These are phyloP conservation scores for Lindgomyces ingoldianus DNA, from an alignment of 495 filamentous ascomycete species.

Conservation along the genomic window DNA sequence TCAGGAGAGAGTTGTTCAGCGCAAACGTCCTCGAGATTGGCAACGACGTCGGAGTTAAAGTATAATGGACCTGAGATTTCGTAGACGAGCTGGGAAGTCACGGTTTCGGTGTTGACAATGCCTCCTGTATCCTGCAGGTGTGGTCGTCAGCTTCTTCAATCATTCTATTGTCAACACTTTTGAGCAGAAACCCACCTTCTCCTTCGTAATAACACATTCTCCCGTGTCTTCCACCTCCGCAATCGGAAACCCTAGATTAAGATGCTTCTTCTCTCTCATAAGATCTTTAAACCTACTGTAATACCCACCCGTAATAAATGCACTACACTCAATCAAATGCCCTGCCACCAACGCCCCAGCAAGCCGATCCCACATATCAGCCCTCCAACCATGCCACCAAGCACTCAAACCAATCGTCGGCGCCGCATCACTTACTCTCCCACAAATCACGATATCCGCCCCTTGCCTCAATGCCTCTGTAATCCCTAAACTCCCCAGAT, in stretches of 20 bases:
- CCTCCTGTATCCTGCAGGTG: constrained; percentile 14
- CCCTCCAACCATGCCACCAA: constrained; percentile 24
- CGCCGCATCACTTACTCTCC: constrained; percentile 20
- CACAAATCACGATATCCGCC: constrained; percentile 28
- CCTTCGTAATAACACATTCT: background rate
- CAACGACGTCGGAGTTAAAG: constrained; percentile 33
- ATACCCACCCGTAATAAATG: constrained; percentile 19
- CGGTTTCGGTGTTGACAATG: constrained; percentile 14
- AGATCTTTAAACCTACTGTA: constrained; percentile 25
- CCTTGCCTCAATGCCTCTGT: constrained; percentile 16
- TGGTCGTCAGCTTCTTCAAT: too few species aligned
- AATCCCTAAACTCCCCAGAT: constrained; percentile 15
- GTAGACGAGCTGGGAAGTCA: constrained; percentile 29
- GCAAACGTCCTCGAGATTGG: constrained; percentile 13
- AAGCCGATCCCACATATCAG: constrained; percentile 14
- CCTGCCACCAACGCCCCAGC: background rate
- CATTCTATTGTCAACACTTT: too few species aligned
- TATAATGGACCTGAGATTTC: constrained; percentile 32
- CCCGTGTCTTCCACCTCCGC: constrained; percentile 22
- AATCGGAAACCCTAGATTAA: constrained; percentile 22
- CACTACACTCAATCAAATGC: constrained; percentile 24
- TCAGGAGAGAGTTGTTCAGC: constrained; percentile 6
- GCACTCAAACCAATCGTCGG: constrained; percentile 21
- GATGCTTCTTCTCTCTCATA: constrained; percentile 7
- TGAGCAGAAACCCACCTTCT: constrained; percentile 26